Percentiles rank a stretch among this genome's conserved stretches.
Evolutionary conservation across 306 rosid species (phyloP).

Genomic region (Fragaria nilgerrensis): DNA sequence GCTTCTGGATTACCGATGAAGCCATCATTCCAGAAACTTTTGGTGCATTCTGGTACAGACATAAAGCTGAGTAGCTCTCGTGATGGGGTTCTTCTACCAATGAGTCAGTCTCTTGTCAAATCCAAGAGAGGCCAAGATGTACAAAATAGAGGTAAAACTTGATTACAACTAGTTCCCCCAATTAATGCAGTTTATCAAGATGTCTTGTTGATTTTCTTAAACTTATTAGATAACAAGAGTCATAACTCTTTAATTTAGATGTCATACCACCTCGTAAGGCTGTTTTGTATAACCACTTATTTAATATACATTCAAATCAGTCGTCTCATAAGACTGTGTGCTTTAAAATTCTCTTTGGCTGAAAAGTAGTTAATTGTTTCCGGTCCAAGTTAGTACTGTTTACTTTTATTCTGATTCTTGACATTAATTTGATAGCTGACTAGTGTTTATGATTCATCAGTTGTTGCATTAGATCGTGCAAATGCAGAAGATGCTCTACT

Average conservation of each 20-base stretch:
- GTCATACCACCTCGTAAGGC: not conserved
- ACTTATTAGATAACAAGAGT: not conserved
- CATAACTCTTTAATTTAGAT: not conserved
- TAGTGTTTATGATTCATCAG: conserved; percentile 46
- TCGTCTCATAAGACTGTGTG: not conserved
- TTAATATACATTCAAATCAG: not conserved
- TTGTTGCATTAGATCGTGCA: conserved; percentile 80
- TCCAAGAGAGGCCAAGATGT: conserved; percentile 56
- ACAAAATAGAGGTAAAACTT: conserved; percentile 49
- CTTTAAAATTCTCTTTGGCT: not conserved
- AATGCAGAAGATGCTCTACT: conserved; percentile 89
- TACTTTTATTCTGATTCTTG: not conserved
- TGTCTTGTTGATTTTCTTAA: not conserved
- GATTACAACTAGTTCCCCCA: not conserved
- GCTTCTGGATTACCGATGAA: conserved; percentile 75
- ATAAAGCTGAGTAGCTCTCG: conserved; percentile 55
- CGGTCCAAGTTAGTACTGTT: conserved; percentile 8
- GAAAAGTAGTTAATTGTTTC: not conserved
- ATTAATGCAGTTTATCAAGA: not conserved
- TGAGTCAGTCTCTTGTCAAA: conserved; percentile 47
- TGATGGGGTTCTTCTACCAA: conserved; percentile 85
- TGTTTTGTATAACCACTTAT: not conserved
- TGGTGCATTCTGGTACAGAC: conserved; percentile 69
- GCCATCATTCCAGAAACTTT: conserved; percentile 72
- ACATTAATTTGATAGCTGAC: conserved; percentile 28